A percentile compares a stretch with the other conserved stretches of the same genome.
phyloP scores from a whole-genome alignment of 2,329 filamentous ascomycete genomes.

The Curvularia lunata region DNA sequence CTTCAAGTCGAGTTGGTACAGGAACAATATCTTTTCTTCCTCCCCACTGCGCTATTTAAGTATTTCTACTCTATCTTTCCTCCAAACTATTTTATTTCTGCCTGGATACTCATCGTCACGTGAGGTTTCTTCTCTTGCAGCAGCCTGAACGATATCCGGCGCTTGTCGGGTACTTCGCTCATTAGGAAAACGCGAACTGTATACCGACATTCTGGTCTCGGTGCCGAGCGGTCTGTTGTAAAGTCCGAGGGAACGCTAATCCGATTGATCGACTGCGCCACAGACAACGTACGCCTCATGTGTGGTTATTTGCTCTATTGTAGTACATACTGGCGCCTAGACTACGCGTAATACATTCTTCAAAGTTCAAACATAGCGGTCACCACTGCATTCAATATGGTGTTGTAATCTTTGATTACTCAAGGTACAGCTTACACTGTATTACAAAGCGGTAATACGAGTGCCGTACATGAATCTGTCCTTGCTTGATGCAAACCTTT shows the following conservation, averaged over 20 bases:
- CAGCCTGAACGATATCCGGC: background rate
- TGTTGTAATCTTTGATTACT: background rate
- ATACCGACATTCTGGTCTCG: background rate
- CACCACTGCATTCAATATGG: background rate
- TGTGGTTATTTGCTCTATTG: background rate
- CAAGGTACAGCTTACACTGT: background rate
- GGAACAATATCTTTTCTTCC: background rate
- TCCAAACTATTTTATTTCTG: background rate
- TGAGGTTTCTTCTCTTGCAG: background rate
- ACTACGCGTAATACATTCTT: background rate
- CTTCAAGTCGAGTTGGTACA: background rate
- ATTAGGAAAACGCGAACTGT: background rate
- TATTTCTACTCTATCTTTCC: background rate
- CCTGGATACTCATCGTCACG: background rate
- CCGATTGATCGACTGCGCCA: background rate
- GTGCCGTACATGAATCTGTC: background rate
- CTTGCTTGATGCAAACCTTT: background rate
- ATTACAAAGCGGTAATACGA: background rate
- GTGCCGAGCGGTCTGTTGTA: background rate
- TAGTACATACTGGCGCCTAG: background rate
- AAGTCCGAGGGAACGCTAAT: background rate
- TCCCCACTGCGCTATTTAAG: background rate
- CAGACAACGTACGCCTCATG: background rate
- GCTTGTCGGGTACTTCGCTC: background rate
- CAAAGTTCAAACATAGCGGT: background rate